A percentile compares a stretch with the other conserved stretches of the same genome.
phyloP scores from a whole-genome alignment of 306 rosid species.

The Prunus mume region DNA sequence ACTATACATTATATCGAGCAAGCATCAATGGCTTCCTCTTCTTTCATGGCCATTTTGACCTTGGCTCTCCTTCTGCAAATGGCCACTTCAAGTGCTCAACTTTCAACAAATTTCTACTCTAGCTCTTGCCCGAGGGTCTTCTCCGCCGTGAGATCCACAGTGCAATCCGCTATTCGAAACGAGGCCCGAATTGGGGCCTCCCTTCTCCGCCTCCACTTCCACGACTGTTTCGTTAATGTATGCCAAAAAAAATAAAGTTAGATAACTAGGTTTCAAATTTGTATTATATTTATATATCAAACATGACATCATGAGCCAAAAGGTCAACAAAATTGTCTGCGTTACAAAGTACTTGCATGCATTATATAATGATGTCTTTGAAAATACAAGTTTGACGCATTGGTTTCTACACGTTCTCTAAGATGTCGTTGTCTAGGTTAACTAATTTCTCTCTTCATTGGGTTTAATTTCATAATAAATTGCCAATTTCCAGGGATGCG shows the following conservation, averaged over 20 bases:
- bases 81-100: constrained; percentile 48
- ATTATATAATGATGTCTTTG: background rate
- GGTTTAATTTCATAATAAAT: too few species aligned
- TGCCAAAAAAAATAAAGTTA: background rate
- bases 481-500: constrained; percentile 62
- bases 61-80: constrained; percentile 32
- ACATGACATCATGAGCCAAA: background rate
- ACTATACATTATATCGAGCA: background rate
- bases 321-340: background rate
- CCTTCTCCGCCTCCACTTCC: constrained; percentile 85
- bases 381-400: background rate
- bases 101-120: constrained; percentile 49
- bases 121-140: constrained; percentile 61
- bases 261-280: background rate
- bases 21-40: constrained; percentile 26
- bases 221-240: constrained; percentile 91
- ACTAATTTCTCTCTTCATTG: background rate
- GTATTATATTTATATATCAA: background rate
- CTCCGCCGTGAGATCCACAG: constrained; percentile 45
- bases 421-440: background rate
- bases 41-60: constrained; percentile 7
- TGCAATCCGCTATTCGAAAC: constrained; percentile 54
- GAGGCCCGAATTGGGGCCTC: constrained; percentile 97
- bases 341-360: too few species aligned
- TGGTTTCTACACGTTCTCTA: background rate